phyloP scores from a whole-genome alignment of 495 filamentous ascomycete genomes.

The Trichocladium antarcticum region DNA sequence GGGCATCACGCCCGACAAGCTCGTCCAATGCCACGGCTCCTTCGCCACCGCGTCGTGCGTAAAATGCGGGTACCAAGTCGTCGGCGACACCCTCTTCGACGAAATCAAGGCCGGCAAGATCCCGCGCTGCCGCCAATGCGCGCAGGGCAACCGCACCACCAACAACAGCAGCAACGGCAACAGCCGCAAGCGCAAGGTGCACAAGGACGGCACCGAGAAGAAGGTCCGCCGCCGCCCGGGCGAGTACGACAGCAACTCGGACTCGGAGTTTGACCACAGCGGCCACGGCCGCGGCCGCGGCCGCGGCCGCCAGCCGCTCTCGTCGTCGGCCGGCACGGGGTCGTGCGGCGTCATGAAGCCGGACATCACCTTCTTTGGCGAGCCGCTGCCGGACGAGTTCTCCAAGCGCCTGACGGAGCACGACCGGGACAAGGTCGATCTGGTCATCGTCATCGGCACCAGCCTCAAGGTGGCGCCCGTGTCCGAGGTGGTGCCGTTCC shows the following conservation, averaged over 20 bases:
- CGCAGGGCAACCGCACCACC: constrained; percentile 37
- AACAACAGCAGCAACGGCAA: constrained; percentile 11
- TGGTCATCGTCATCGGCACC: constrained; percentile 96
- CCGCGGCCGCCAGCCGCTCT: not conserved
- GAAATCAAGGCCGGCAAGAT: constrained; percentile 67
- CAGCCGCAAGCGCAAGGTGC: constrained; percentile 63
- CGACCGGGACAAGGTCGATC: constrained; percentile 67
- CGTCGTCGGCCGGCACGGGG: constrained; percentile 3
- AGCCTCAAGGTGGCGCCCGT: constrained; percentile 95
- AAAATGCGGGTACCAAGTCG: constrained; percentile 66
- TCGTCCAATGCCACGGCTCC: constrained; percentile 92
- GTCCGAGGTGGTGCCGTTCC: constrained; percentile 71
- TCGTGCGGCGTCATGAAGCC: constrained; percentile 88
- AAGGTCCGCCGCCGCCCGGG: constrained; percentile 44
- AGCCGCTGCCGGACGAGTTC: constrained; percentile 75
- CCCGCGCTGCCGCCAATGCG: constrained; percentile 51
- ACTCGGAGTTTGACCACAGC: constrained; percentile 48
- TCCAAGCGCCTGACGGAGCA: constrained; percentile 65
- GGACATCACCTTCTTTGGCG: constrained; percentile 96
- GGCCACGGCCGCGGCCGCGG: constrained; percentile 38
- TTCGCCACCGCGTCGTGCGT: constrained; percentile 88
- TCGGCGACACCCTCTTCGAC: constrained; percentile 62
- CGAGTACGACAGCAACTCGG: constrained; percentile 61
- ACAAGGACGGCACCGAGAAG: constrained; percentile 48
- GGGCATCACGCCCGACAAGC: constrained; percentile 69